Base-by-base conservation (phyloP, 768 basidiomycete species). In the Macrocybe gigantea region DNA sequence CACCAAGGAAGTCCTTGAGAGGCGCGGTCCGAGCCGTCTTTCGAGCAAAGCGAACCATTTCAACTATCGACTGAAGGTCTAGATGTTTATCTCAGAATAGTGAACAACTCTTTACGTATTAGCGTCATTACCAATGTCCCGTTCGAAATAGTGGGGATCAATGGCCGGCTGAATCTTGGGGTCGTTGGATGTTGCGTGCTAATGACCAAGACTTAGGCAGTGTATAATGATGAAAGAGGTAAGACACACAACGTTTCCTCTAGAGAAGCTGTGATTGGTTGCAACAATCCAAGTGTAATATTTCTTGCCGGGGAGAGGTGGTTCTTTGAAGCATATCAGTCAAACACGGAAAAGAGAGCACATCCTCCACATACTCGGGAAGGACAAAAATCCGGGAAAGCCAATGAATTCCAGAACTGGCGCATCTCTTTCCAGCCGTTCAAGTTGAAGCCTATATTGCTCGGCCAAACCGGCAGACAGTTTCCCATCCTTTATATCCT, bases 201-300 rank as follows among this genome's bases (percentile, higher is more conserved):
- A 47, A 31, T 11, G 14, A 43, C 7, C 6, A 43, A 1, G 12
- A 5, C 32, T 9, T 3, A 33, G 35, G 5, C 41, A 15, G 8
- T 15, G 9, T 31, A 6, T 2, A 9, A 29, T 2, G 6, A 33
- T 30, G 12, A 43, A 9, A 31, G 5, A 14, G 22, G 32, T 9
- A 32, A 22, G 7, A 62, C 72, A 35, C 43, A 76, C 76, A 48
- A 80, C 72, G 0, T 72, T 66, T 1, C 79, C 78, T 9, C 77
- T 60, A 7, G 73, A 75, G 51, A 77, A 68, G 1, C 65, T 65
- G 42, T 79, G 72, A 45, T 74, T 73, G n/a, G 66, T 52, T 0
- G 64, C 61, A 5, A 54, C 56, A 5, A 64, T 41, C 11, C 78
- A 38, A 0, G 71, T 68, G 15, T 73, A 39, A 52, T 79, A 79